A percentile compares a stretch with the other conserved stretches of the same genome.
Conservation (phyloP, 2,329 filamentous ascomycete species). For the Pseudocercospora pini-densiflorae region DNA sequence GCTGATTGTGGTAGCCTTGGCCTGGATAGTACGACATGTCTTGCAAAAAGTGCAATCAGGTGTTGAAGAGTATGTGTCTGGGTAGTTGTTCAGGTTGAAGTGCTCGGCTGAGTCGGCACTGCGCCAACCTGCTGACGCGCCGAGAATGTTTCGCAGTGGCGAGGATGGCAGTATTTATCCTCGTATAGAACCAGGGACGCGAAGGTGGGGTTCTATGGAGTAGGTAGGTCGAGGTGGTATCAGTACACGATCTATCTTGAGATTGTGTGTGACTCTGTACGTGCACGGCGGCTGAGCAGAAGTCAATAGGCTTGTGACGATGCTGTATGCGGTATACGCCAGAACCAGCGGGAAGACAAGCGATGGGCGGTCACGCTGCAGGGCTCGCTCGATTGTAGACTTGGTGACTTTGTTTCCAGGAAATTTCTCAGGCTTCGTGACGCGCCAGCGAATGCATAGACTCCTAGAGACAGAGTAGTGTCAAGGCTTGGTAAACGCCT, state of each 20-base stretch:
- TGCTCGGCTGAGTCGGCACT: constrained; percentile 11
- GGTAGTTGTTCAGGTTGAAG: neutral
- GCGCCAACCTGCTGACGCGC: constrained; percentile 8
- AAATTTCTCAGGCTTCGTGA: neutral
- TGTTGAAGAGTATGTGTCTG: neutral
- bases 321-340: neutral
- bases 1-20: constrained; percentile 39
- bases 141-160: constrained; percentile 5
- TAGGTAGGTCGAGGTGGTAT: constrained; percentile 6
- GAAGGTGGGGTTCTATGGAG: neutral
- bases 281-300: neutral
- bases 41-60: neutral
- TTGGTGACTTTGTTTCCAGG: neutral
- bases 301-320: neutral
- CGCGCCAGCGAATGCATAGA: constrained; percentile 1
- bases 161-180: constrained; percentile 6
- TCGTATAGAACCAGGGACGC: constrained; percentile 3
- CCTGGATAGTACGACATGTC: constrained; percentile 39
- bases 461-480: neutral
- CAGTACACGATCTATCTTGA: neutral
- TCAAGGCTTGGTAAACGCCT: constrained; percentile 6
- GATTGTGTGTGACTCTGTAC: neutral
- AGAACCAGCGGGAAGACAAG: neutral
- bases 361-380: constrained; percentile 2
- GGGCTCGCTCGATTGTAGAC: neutral